Evolutionary conservation across 768 basidiomycete species (phyloP), one percentile per base, ranked within the genome.

Genomic region (Russula sp.): DNA sequence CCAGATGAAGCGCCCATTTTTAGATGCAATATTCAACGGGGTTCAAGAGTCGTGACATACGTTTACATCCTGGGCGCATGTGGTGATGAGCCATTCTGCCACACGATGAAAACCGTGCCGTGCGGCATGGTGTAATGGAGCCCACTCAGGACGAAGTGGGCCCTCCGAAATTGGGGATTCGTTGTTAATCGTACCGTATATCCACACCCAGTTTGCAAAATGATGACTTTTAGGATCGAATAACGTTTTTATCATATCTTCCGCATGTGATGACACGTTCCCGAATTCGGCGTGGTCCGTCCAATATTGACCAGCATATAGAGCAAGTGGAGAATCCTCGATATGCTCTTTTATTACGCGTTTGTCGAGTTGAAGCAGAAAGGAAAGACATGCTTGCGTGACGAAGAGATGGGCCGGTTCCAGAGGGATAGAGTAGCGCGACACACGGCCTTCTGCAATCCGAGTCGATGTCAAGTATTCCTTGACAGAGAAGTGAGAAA

Each of bases 401-500:
- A 48, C 22, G 13, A 48, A 22, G 11, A 48, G n/a, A 48, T 48
- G 46, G 11, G 46, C 46, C 22, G 46, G 22, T 24, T 24, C 22
- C 22, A 48, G 46, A 6, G 46, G 11, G 13, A 48, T 53, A 6
- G 11, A 24, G 32, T 53, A 53, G 10, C n/a, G 52, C 2, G 28
- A 14, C 3, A 22, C 13, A 2, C 4, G 52, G 3, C 52, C 52
- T 34, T 34, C n/a, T 2, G 32, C 11, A 20, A 53, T 32, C 0
- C 52, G 52, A 13, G 0, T 30, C 20, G 52, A 53, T 32, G 32
- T 53, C 52, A 53, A 53, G n/a, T 34, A 53, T 1, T 53, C 52
- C 32, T 53, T 34, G 52, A 53, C 52, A 5, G 52, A 53, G 14
- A 53, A 53, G n/a, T 53, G 52, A 1, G 52, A 34, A 13, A 53